phyloP scores from a whole-genome alignment of 306 rosid genomes.

The Elaeagnus macrophylla region DNA sequence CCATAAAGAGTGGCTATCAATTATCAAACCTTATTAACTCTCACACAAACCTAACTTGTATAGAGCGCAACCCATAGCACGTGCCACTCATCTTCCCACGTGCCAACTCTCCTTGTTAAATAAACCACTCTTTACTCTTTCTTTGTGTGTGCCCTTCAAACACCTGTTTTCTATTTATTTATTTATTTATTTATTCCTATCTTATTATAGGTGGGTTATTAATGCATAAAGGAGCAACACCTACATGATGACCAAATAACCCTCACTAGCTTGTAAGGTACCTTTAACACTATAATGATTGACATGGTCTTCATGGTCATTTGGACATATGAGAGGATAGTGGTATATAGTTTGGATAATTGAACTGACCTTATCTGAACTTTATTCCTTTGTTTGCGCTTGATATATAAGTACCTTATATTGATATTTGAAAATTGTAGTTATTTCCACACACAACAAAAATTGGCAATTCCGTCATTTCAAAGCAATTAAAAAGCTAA shows the following conservation, averaged over 20 bases:
- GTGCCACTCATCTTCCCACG: slow-evolving; percentile 32
- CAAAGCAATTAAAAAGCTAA: neutral
- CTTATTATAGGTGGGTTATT: slow-evolving; percentile 29
- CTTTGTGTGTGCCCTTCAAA: neutral
- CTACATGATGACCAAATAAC: slow-evolving; percentile 18
- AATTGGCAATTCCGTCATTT: slow-evolving; percentile 22
- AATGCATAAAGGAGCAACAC: slow-evolving; percentile 13
- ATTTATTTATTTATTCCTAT: slow-evolving; percentile 16
- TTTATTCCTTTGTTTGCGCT: slow-evolving; percentile 70
- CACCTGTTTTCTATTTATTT: neutral
- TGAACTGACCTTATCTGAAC: slow-evolving; percentile 68
- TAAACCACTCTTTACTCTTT: slow-evolving; percentile 3
- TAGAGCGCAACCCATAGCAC: slow-evolving; percentile 40
- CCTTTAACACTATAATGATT: slow-evolving; percentile 20
- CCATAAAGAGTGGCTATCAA: slow-evolving; percentile 46
- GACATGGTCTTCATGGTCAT: slow-evolving; percentile 38
- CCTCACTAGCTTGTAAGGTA: slow-evolving; percentile 29
- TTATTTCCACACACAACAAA: no score
- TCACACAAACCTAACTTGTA: slow-evolving; percentile 33
- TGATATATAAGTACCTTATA: slow-evolving; percentile 36
- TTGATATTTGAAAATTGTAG: slow-evolving; percentile 38
- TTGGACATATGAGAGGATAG: slow-evolving; percentile 18
- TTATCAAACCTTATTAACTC: slow-evolving; percentile 37
- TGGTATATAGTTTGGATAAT: slow-evolving; percentile 51
- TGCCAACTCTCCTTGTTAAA: slow-evolving; percentile 16